Conservation (phyloP, 2,329 filamentous ascomycete species). For the Pezizomycotina sp. region DNA sequence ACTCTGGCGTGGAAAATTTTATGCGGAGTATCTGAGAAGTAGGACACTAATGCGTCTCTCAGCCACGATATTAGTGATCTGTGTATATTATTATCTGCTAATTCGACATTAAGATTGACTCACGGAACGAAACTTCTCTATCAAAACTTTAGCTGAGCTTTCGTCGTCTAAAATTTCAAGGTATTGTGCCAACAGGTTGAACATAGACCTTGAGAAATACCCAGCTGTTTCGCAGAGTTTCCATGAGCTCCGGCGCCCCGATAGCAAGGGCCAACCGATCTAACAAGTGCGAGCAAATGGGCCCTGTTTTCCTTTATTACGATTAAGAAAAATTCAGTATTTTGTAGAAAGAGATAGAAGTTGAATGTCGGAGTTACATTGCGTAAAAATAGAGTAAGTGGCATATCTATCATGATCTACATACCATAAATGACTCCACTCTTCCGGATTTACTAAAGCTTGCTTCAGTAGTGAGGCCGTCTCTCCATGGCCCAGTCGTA, state of each 20-base stretch:
- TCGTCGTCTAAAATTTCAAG: too few relatives aligned
- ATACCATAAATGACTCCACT: slow-evolving; percentile 69
- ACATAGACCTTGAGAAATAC: slow-evolving; percentile 88
- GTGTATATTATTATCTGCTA: too few relatives aligned
- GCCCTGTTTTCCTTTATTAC: slow-evolving; percentile 52
- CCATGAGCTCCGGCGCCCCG: slow-evolving; percentile 85
- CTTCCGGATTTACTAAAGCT: slow-evolving; percentile 89
- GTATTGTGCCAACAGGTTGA: slow-evolving; percentile 74
- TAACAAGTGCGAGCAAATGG: slow-evolving; percentile 63
- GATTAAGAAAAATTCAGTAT: slow-evolving; percentile 4
- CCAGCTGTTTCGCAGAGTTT: slow-evolving; percentile 87
- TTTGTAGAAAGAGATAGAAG: too few relatives aligned
- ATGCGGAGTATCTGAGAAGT: slow-evolving; percentile 75
- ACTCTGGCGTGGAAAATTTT: too few relatives aligned
- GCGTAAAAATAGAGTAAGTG: not conserved
- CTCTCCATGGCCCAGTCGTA: slow-evolving; percentile 86
- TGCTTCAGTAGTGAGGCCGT: slow-evolving; percentile 62
- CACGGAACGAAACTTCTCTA: too few relatives aligned
- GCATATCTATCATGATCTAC: not conserved
- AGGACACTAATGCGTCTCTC: too few relatives aligned
- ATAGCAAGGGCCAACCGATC: slow-evolving; percentile 71
- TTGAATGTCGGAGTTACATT: too few relatives aligned
- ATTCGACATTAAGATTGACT: too few relatives aligned
- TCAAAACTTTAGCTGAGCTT: too few relatives aligned
- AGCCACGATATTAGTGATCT: too few relatives aligned